Evolutionary conservation across 139 green algal genomes (phyloP), one percentile per base, ranked within the genome.

Genomic region (Chlorella sp.): DNA sequence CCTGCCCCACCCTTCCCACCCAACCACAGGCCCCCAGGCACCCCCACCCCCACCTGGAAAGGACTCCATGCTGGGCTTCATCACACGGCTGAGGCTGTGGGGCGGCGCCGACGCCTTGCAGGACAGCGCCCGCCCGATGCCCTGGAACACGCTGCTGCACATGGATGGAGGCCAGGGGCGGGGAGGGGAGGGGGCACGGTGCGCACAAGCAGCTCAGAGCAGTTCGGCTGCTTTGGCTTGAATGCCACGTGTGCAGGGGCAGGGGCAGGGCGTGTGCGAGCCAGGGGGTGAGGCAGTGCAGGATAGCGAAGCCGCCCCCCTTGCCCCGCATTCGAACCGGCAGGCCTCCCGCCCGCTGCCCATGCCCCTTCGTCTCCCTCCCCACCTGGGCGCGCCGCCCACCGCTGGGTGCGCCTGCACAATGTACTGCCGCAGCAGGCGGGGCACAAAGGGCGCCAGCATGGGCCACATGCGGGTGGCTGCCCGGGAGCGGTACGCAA

Each of bases 371-470:
- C 75, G 3, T 18, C 9, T n/a, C 39, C 15, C 75, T 37, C 40
- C 40, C 40, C 78, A 83, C 78, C 78, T 83, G 75, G 64, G 21
- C 3, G 22, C 40, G 39, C 78, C 40, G 22, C 24, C 2, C 39
- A 24, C 40, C 11, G 39, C 78, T 16, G 78, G 39, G 3, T 66
- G 39, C 12, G 39, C n/a, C 42, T 86, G 77, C 39, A 86, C 36
- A 39, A 96, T 89, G 69, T 95, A 91, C 57, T 95, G 86, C 0
- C 91, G 93, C 71, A 97, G 91, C 91, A 96, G 86, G 48, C 92
- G 88, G 4, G 95, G 93, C 78, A 96, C 94, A 83, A 97, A 97
- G 24, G 94, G 94, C 1, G 93, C 85, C 30, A 96, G 88, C 68
- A 89, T 88, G 80, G 89, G 89, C 84, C 84, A 90, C 80, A 90